Conservation (phyloP, 2,329 filamentous ascomycete species). For the Aspergillus hortae region DNA sequence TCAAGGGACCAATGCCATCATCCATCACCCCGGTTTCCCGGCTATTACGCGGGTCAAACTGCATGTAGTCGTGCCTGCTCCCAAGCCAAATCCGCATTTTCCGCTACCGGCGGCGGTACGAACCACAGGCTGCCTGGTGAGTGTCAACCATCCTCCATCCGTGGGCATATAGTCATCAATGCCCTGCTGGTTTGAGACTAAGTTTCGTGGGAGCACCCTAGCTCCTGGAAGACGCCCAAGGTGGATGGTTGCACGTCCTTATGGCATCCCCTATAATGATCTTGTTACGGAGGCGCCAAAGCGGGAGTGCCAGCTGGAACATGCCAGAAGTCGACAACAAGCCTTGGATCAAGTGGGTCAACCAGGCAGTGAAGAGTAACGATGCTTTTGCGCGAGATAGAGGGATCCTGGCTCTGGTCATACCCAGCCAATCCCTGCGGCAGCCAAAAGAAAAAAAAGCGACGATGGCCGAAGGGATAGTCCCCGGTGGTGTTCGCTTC, state of each 20-base stretch:
- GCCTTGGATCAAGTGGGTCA: constrained; percentile 1
- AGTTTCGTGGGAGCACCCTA: no score
- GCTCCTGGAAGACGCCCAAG: no score
- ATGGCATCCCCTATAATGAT: constrained; percentile 1
- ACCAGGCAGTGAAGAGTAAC: constrained; percentile 2
- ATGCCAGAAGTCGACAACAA: constrained; percentile 6
- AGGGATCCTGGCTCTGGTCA: constrained; percentile 3
- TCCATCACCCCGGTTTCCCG: no score
- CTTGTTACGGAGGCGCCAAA: constrained; percentile 4
- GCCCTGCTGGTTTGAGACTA: no score
- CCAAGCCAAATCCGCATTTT: no score
- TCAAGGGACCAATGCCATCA: no score
- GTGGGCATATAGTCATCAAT: no score
- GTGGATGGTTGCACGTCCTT: not conserved
- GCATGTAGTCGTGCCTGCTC: no score
- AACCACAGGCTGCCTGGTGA: not conserved
- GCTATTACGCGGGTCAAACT: no score
- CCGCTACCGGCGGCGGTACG: not conserved
- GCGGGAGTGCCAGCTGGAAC: constrained; percentile 5
- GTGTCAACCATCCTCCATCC: no score
- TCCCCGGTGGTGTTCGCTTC: not conserved
- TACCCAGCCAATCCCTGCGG: constrained; percentile 5
- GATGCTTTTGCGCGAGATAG: constrained; percentile 3
- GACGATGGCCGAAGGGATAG: not conserved
- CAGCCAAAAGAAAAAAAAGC: constrained; percentile 1